Percentiles rank a stretch among this genome's conserved stretches.
phyloP scores from a whole-genome alignment of 768 basidiomycete genomes.

The Auriscalpium vulgare region DNA sequence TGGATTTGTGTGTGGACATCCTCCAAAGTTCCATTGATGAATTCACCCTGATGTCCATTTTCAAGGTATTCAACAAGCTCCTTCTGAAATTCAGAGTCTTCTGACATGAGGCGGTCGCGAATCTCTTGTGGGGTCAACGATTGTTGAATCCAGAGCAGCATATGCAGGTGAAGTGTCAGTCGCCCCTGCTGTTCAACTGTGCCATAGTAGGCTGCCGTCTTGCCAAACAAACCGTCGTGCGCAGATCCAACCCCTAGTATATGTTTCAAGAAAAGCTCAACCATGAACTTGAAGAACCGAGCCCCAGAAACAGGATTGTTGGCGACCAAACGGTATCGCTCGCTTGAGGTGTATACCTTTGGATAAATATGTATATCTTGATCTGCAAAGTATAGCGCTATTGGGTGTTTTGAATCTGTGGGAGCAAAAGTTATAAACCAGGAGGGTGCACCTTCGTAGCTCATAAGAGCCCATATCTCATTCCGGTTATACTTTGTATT shows the following conservation, averaged over 20 bases:
- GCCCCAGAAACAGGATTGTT: slow-evolving; percentile 15
- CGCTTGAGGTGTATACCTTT: not conserved
- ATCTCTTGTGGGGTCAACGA: slow-evolving; percentile 12
- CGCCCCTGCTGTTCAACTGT: too few relatives aligned
- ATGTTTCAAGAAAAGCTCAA: slow-evolving; percentile 11
- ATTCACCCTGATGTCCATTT: slow-evolving; percentile 10
- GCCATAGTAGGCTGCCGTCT: slow-evolving; percentile 15
- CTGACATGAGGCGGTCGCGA: slow-evolving; percentile 6
- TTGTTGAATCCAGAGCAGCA: slow-evolving; percentile 11
- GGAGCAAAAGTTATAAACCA: slow-evolving; percentile 20
- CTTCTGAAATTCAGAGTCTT: slow-evolving; percentile 3
- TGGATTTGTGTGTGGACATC: not conserved
- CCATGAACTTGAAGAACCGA: slow-evolving; percentile 14
- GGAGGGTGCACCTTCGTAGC: slow-evolving; percentile 7
- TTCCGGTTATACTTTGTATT: slow-evolving; percentile 10
- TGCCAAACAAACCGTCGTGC: slow-evolving; percentile 10
- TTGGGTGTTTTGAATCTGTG: slow-evolving; percentile 12
- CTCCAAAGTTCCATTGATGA: not conserved
- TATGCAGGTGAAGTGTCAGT: slow-evolving; percentile 18
- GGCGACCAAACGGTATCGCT: slow-evolving; percentile 1
- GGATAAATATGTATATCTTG: not conserved
- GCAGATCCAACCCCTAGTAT: not conserved
- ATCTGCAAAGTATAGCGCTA: slow-evolving; percentile 12
- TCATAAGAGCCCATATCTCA: slow-evolving; percentile 15
- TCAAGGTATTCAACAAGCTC: slow-evolving; percentile 11